Conservation (phyloP, 2,329 filamentous ascomycete genomes). For the Dactylella cylindrospora region DNA sequence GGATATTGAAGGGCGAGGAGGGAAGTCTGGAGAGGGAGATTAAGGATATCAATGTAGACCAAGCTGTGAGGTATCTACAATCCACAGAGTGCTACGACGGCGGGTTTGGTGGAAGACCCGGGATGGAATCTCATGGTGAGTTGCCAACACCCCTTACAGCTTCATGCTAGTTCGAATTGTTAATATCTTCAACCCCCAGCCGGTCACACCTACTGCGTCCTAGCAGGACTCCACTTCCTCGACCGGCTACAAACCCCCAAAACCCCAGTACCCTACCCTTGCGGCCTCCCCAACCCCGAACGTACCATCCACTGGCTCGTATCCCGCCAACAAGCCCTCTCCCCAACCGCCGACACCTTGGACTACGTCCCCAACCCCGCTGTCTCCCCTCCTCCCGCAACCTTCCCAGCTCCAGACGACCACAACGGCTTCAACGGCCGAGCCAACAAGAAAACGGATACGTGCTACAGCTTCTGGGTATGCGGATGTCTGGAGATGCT, state of each 20-base stretch:
- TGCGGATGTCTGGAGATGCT: constrained; percentile 62
- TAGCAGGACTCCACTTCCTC: constrained; percentile 76
- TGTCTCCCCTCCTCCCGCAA: constrained; percentile 46
- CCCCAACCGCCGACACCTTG: constrained; percentile 53
- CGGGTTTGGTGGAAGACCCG: constrained; percentile 74
- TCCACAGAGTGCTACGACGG: constrained; percentile 74
- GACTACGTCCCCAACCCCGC: constrained; percentile 50
- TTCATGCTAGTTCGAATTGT: not conserved
- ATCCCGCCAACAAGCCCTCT: constrained; percentile 58
- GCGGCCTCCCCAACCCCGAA: constrained; percentile 54
- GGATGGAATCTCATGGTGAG: constrained; percentile 79
- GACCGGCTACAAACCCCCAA: constrained; percentile 59
- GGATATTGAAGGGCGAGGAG: constrained; percentile 66
- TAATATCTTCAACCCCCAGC: constrained; percentile 60
- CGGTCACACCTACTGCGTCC: constrained; percentile 86
- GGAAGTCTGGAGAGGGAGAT: constrained; percentile 57
- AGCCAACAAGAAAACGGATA: constrained; percentile 87
- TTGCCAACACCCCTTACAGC: constrained; percentile 37
- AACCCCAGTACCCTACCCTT: constrained; percentile 49
- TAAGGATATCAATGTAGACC: constrained; percentile 73
- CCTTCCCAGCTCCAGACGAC: constrained; percentile 7
- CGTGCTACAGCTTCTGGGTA: constrained; percentile 95
- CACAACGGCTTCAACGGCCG: constrained; percentile 77
- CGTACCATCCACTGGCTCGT: constrained; percentile 61
- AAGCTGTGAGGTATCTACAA: constrained; percentile 70